These are phyloP conservation scores for Annona cherimola DNA, from an alignment of 164 flowering plant species.

Conservation along the genomic window DNA sequence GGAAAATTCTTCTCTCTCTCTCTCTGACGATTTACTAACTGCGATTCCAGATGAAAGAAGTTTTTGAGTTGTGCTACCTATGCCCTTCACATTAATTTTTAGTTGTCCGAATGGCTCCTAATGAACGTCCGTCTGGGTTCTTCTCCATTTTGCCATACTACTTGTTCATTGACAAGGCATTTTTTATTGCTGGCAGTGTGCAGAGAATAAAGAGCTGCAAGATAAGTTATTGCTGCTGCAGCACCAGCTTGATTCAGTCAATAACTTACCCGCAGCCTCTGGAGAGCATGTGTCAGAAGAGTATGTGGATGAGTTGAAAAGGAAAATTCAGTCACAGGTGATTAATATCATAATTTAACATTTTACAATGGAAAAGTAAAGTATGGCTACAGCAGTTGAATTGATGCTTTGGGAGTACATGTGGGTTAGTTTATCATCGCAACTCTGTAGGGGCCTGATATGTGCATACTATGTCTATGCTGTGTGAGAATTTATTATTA, in stretches of 20 bases:
- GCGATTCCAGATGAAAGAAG: too few species aligned
- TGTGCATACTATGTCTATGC: neutral
- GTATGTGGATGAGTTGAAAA: slow-evolving; percentile 58
- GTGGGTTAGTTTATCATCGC: too few species aligned
- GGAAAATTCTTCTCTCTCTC: neutral
- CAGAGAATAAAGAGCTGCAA: slow-evolving; percentile 66
- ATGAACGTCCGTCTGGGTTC: neutral
- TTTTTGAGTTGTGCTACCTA: too few species aligned
- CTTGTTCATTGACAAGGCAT: neutral
- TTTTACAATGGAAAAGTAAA: neutral
- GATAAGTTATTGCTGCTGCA: slow-evolving; percentile 60
- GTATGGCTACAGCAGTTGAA: too few species aligned
- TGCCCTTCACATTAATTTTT: neutral
- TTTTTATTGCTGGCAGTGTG: slow-evolving; percentile 37
- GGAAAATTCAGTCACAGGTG: slow-evolving; percentile 78
- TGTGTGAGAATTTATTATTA: neutral
- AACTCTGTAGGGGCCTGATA: too few species aligned
- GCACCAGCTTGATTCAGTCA: slow-evolving; percentile 51
- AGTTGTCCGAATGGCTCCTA: neutral
- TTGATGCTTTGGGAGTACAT: too few species aligned
- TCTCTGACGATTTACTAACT: neutral
- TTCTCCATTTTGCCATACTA: neutral
- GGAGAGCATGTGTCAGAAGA: slow-evolving; percentile 43
- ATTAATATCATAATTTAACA: slow-evolving; percentile 7
- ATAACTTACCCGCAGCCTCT: slow-evolving; percentile 29